Evolutionary conservation across 805 yeast genomes (phyloP).

Genomic region (Metschnikowia kunwiensis): DNA sequence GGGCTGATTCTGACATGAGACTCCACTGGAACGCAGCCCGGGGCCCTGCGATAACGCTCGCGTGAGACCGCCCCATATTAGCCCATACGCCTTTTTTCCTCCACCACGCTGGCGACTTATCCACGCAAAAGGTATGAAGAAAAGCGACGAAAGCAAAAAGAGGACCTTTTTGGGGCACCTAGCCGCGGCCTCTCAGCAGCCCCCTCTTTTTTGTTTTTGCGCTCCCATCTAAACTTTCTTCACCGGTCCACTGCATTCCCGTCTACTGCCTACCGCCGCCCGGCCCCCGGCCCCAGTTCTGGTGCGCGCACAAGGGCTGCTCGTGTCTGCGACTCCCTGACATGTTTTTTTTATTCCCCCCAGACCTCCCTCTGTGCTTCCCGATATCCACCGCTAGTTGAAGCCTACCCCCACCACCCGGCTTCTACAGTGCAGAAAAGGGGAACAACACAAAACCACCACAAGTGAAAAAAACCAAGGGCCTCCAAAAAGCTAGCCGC

Average conservation of each 20-base stretch:
- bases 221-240: background rate
- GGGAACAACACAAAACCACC: too few species aligned
- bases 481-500: too few species aligned
- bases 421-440: too few species aligned
- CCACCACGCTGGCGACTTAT: background rate
- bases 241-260: background rate
- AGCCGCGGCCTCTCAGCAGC: too few species aligned
- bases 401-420: too few species aligned
- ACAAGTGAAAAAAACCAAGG: too few species aligned
- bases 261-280: background rate
- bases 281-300: background rate
- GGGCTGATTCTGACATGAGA: too few species aligned
- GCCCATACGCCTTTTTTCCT: background rate
- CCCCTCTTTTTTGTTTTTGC: background rate
- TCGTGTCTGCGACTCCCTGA: conserved; percentile 1
- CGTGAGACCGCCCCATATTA: conserved; percentile 1
- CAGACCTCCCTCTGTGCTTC: background rate
- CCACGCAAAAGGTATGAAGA: background rate
- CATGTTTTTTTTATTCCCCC: background rate
- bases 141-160: too few species aligned
- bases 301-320: background rate
- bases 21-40: background rate
- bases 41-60: conserved; percentile 2
- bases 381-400: too few species aligned
- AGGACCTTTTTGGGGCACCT: too few species aligned